Evolutionary conservation across 164 flowering plant species (phyloP).

Genomic region (Akebia trifoliata): DNA sequence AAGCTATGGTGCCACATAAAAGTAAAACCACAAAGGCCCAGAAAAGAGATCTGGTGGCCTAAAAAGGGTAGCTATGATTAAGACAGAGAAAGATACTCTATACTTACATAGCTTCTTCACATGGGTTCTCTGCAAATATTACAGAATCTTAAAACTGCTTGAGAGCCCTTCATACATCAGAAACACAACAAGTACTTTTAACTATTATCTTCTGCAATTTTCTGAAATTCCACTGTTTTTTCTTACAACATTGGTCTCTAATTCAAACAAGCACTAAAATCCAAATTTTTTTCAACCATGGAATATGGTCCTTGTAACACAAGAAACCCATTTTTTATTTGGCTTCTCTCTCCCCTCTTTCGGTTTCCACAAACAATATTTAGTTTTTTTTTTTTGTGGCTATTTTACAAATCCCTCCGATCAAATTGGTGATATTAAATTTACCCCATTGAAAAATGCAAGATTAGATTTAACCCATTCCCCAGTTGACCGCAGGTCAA

Average conservation of each 20-base stretch:
- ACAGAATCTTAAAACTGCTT: constrained; percentile 1
- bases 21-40: background rate
- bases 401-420: too few relatives aligned
- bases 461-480: too few relatives aligned
- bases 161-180: constrained; percentile 4
- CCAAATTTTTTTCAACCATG: constrained; percentile 3
- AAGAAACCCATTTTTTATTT: background rate
- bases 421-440: too few relatives aligned
- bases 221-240: constrained; percentile 1
- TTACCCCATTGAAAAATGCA: too few relatives aligned
- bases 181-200: background rate
- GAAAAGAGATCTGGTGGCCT: too few relatives aligned
- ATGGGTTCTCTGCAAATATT: background rate
- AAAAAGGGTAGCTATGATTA: too few relatives aligned
- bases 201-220: background rate
- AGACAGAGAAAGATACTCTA: too few relatives aligned
- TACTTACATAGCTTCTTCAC: too few relatives aligned
- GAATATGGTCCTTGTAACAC: constrained; percentile 5
- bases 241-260: background rate
- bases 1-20: background rate
- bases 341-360: background rate
- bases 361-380: constrained; percentile 5
- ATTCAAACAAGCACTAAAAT: constrained; percentile 8
- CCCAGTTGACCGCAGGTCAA: too few relatives aligned
- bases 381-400: background rate